Evolutionary conservation across 2,329 filamentous ascomycete genomes (phyloP).

Genomic region (Boeremia lycopersici): DNA sequence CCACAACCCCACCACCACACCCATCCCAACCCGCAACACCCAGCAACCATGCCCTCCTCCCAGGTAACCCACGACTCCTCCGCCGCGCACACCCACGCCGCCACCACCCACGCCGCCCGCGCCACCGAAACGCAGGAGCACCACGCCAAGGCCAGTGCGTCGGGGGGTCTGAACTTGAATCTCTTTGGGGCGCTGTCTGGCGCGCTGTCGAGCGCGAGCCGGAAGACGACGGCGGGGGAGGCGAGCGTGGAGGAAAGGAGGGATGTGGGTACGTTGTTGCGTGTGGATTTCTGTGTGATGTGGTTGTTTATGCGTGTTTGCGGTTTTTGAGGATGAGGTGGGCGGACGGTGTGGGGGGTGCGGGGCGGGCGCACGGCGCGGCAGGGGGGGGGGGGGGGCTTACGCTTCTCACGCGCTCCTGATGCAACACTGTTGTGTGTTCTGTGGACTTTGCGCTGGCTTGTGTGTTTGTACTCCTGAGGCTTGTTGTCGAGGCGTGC

Average conservation of each 20-base stretch:
- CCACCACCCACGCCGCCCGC: constrained; percentile 8
- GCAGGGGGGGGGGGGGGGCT: too few species aligned
- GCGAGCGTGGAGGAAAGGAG: constrained; percentile 29
- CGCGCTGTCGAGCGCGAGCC: constrained; percentile 36
- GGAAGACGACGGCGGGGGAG: constrained; percentile 39
- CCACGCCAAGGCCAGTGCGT: constrained; percentile 38
- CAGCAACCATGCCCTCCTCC: constrained; percentile 22
- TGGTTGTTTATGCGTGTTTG: background rate
- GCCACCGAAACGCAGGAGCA: constrained; percentile 39
- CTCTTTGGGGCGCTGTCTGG: constrained; percentile 44
- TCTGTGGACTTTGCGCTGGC: too few species aligned
- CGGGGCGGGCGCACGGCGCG: too few species aligned
- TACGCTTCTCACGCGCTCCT: too few species aligned
- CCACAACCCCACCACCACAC: too few species aligned
- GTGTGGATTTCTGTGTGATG: too few species aligned
- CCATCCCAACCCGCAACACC: too few species aligned
- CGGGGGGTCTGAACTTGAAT: constrained; percentile 47
- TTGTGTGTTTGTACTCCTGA: too few species aligned
- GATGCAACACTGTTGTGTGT: too few species aligned
- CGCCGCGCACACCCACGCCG: background rate
- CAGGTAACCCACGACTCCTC: constrained; percentile 16
- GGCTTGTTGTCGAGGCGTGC: too few species aligned
- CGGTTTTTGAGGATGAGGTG: background rate
- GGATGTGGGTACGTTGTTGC: constrained; percentile 29
- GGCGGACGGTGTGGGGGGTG: too few species aligned